Percentiles rank a stretch among this genome's conserved stretches.
Conservation (phyloP, 352 stramenopile genomes). For the Globisporangium radiosum region DNA sequence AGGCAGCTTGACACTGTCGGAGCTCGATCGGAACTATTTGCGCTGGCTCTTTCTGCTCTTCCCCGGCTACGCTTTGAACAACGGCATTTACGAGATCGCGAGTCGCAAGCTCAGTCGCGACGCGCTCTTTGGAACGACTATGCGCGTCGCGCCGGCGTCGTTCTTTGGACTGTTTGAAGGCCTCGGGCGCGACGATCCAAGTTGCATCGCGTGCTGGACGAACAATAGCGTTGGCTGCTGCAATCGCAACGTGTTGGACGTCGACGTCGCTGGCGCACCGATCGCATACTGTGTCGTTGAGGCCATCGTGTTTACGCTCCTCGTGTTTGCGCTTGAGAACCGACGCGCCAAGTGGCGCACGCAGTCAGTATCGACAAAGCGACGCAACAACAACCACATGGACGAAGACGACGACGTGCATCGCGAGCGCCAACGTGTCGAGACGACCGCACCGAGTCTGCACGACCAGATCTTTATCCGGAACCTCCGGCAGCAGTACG, state of each 20-base stretch:
- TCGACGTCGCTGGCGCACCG: slow-evolving; percentile 36
- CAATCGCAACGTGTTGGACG: slow-evolving; percentile 27
- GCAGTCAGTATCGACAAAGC: background rate
- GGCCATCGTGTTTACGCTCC: slow-evolving; percentile 29
- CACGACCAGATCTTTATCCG: slow-evolving; percentile 31
- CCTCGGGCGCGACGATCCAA: slow-evolving; percentile 9
- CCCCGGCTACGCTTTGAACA: slow-evolving; percentile 27
- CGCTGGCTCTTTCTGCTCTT: slow-evolving; percentile 33
- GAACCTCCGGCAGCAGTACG: slow-evolving; percentile 37
- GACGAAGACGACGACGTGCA: slow-evolving; percentile 34
- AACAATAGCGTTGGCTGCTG: slow-evolving; percentile 24
- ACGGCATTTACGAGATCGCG: slow-evolving; percentile 29
- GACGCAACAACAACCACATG: background rate
- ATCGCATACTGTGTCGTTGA: slow-evolving; percentile 40
- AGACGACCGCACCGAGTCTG: slow-evolving; percentile 1
- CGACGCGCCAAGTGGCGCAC: slow-evolving; percentile 24
- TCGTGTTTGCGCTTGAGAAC: slow-evolving; percentile 45
- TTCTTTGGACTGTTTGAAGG: slow-evolving; percentile 26
- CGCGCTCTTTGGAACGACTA: slow-evolving; percentile 9
- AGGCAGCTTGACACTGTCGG: slow-evolving; percentile 12
- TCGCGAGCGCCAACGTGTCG: slow-evolving; percentile 21
- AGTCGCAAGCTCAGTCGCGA: slow-evolving; percentile 24
- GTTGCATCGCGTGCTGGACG: slow-evolving; percentile 27
- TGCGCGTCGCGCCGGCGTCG: slow-evolving; percentile 7
- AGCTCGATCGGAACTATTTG: slow-evolving; percentile 29